Base-by-base conservation (phyloP, 2,329 filamentous ascomycete species). In the Didymella sp. region DNA sequence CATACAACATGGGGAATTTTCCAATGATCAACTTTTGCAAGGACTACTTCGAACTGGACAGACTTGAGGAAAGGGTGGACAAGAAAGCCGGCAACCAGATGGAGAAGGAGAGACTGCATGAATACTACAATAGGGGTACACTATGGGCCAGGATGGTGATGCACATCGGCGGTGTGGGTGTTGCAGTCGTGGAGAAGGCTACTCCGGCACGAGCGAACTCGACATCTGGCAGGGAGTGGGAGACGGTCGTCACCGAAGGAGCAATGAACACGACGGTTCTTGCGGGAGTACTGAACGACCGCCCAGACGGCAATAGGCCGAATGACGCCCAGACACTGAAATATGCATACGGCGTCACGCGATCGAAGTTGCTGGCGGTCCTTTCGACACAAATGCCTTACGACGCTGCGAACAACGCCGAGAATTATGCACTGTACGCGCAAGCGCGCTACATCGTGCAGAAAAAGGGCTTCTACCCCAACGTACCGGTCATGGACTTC, bases 1-100 rank as follows among this genome's bases (percentile, higher is more conserved):
- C 70, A 21, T 75, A 74, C 56, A 74, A 73, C 54, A 70, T 75
- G 31, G 72, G 70, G 8, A 74, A 74, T 37, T 67, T 72, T n/a
- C 69, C 72, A 4, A 70, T 74, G 35, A 62, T 74, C 28, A 72
- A 72, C 41, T 75, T 75, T 47, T 75, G 73, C 50, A 46, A 59
- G 3, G 59, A 61, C 40, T 73, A 73, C 51, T 74, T 74, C 46
- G 50, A 56, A 9, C 38, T 74, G 58, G 66, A 69, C 30, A 54
- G 47, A 4, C 58, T 75, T 21, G 61, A 70, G 2, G 59, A 62
- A 13, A 61, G 51, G 15, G 65, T 75, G 8, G 62, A 71, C 6
- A 64, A 62, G 22, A 68, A 64, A 30, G 58, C 68, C 2, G 54
- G 59, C 17, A 64, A 71, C 11, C 60, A 66, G 7, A 67, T 64